Percentiles rank a stretch among this genome's conserved stretches.
phyloP scores from a whole-genome alignment of 805 yeast species.

The Candida adriatica region DNA sequence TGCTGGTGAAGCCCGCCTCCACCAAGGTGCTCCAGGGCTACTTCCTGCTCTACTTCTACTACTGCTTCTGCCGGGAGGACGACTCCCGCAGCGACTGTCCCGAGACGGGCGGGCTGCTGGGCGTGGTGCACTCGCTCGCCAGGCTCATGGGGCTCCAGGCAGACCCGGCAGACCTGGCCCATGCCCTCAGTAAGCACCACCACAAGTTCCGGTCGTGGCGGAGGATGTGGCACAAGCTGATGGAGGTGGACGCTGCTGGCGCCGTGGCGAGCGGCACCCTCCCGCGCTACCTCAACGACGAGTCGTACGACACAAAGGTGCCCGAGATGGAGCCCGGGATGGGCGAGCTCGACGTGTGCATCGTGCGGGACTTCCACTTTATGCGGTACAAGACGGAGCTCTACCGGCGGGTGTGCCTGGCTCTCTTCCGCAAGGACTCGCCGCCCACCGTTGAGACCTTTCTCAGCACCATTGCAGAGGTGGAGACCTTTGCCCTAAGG shows the following conservation, averaged over 20 bases:
- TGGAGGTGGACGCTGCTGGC: constrained; percentile 17
- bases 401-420: constrained; percentile 24
- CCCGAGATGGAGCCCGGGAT: constrained; percentile 30
- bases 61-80: constrained; percentile 39
- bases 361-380: constrained; percentile 27
- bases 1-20: constrained; percentile 35
- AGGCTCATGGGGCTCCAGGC: constrained; percentile 46
- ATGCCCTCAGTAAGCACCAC: background rate
- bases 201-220: constrained; percentile 15
- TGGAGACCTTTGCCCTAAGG: constrained; percentile 26
- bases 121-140: constrained; percentile 44
- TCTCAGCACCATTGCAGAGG: constrained; percentile 21
- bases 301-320: constrained; percentile 14
- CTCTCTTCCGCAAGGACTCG: constrained; percentile 28
- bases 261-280: constrained; percentile 9
- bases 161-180: constrained; percentile 35
- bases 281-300: constrained; percentile 14
- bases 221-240: constrained; percentile 18
- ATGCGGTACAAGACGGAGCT: constrained; percentile 25
- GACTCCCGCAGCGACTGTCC: constrained; percentile 48
- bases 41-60: constrained; percentile 15
- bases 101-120: constrained; percentile 37
- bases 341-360: constrained; percentile 30
- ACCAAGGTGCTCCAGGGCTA: constrained; percentile 45
- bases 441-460: constrained; percentile 30